These are phyloP conservation scores for Lipomyces yamadae DNA, from an alignment of 805 yeast species.

Conservation along the genomic window DNA sequence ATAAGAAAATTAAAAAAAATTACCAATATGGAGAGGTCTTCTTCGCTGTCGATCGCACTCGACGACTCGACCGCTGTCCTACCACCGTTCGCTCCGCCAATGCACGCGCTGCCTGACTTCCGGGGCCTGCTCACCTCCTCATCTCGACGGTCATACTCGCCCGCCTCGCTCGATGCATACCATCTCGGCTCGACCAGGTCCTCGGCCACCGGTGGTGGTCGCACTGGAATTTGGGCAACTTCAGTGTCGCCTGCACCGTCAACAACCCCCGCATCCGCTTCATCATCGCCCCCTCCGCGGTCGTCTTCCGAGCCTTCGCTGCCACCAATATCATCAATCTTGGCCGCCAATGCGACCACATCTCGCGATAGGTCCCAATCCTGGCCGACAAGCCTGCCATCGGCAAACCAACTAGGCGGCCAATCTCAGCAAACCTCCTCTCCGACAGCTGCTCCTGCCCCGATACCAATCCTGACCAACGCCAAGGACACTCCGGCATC, in stretches of 20 bases:
- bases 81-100: constrained; percentile 1
- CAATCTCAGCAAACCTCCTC: background rate
- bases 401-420: background rate
- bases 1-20: background rate
- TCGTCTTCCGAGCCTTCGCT: constrained; percentile 4
- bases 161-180: constrained; percentile 29
- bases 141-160: constrained; percentile 17
- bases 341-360: background rate
- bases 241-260: constrained; percentile 3
- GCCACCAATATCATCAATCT: constrained; percentile 14
- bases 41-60: constrained; percentile 8
- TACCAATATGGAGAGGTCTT: constrained; percentile 5
- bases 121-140: background rate
- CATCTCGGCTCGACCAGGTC: constrained; percentile 25
- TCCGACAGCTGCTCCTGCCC: background rate
- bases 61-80: constrained; percentile 1
- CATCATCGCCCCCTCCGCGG: background rate
- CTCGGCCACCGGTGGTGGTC: background rate
- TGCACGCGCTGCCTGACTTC: background rate
- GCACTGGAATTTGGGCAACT: too few relatives aligned
- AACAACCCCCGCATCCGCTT: background rate
- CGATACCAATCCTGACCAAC: background rate
- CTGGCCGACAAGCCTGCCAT: background rate
- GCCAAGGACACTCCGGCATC: background rate
- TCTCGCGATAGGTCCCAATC: background rate